Conservation (phyloP, 768 basidiomycete species). For the Rubroboletus satanas region DNA sequence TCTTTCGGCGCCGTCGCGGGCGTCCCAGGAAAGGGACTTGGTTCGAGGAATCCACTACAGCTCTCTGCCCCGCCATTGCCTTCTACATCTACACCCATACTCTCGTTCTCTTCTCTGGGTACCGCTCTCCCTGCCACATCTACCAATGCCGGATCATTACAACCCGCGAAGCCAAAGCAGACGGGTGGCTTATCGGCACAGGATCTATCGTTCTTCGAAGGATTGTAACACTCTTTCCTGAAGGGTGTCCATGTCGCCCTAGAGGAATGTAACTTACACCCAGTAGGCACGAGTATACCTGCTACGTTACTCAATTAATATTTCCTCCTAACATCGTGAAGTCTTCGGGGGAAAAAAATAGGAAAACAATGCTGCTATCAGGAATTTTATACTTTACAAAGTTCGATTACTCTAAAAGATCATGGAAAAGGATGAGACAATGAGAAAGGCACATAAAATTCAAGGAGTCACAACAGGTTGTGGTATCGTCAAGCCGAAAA, state of each 20-base stretch:
- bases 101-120: conserved; percentile 14
- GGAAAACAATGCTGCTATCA: neutral
- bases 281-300: neutral
- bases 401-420: neutral
- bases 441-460: neutral
- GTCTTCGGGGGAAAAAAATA: neutral
- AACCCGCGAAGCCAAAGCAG: conserved; percentile 20
- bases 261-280: neutral
- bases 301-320: neutral
- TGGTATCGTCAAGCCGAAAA: conserved; percentile 5
- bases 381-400: neutral
- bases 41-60: conserved; percentile 8
- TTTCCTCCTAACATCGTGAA: neutral
- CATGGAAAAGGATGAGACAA: neutral
- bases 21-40: conserved; percentile 1
- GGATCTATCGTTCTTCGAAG: conserved; percentile 87
- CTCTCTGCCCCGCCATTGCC: conserved; percentile 17
- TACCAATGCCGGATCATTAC: conserved; percentile 6
- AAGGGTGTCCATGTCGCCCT: neutral
- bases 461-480: neutral
- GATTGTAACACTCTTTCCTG: conserved; percentile 39
- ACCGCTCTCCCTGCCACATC: conserved; percentile 7
- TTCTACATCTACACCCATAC: conserved; percentile 15
- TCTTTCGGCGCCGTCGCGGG: conserved; percentile 3
- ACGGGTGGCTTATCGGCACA: conserved; percentile 72